Base-by-base conservation (phyloP, 2,329 filamentous ascomycete genomes). In the Fusarium mangiferae region DNA sequence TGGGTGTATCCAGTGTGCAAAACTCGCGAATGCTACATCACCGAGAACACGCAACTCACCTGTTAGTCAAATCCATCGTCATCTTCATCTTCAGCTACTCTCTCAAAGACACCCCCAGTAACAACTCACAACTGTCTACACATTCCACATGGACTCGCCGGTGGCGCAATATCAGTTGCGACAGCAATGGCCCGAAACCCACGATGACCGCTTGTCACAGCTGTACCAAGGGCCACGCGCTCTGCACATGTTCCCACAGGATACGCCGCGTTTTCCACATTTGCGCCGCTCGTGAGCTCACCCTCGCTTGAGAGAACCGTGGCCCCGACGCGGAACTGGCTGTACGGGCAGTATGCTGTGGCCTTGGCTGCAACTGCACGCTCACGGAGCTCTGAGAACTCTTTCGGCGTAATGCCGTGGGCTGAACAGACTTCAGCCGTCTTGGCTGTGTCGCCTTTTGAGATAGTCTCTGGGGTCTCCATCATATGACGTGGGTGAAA, bases 161-260 rank as follows among this genome's bases (percentile, higher is more conserved):
- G 90, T 36, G 90, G 89, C 38, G 83, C 84, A 46, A 93, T 92
- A 80, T 98, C 93, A 11, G 95, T 97, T 12, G 93, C 89, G 8
- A 99, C 95, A 22, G 93, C 96, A 28, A 99, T 83, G 26, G 95
- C 96, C 79, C 90, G 91, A 84, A 97, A 94, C 14, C 59, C 78
- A 39, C 82, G 83, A 74, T 88, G 83, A 7, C 89, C 89, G 58
- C 84, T 84, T 12, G 90, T 89, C 10, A 98, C 89, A 28, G 96
- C 96, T 44, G 91, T 94, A 13, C 90, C 93, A 75, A 98, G 87
- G 4, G 94, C 95, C n/a, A 96, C 94, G 66, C 96, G 88, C 87
- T 99, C 96, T 20, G 96, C 96, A 82, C 96, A 98, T 6, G 94
- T 97, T n/a, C 94, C 94, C 11, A 98, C 95, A 0, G 96, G 96